phyloP scores from a whole-genome alignment of 2,329 filamentous ascomycete species.

The Fusarium poae region DNA sequence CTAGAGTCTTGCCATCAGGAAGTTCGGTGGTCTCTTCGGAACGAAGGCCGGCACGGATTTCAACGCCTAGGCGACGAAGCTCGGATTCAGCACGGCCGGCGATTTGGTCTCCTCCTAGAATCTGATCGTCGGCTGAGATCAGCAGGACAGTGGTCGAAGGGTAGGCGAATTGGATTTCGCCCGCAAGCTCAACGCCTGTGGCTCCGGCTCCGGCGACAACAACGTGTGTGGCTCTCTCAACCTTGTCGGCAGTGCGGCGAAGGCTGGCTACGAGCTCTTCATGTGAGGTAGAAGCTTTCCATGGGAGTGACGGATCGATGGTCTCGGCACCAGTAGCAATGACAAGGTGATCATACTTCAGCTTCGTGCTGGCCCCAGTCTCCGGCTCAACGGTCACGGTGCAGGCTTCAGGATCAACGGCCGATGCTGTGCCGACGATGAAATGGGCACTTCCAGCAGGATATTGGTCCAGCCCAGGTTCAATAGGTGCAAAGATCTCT shows the following conservation, averaged over 20 bases:
- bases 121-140: conserved; percentile 56
- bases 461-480: conserved; percentile 64
- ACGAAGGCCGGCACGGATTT: conserved; percentile 58
- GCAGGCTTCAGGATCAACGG: conserved; percentile 56
- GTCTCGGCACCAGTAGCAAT: conserved; percentile 67
- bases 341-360: conserved; percentile 68
- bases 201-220: conserved; percentile 69
- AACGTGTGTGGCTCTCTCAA: conserved; percentile 63
- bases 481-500: conserved; percentile 64
- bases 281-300: conserved; percentile 65
- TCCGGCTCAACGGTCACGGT: conserved; percentile 57
- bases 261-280: conserved; percentile 60
- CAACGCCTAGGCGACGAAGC: conserved; percentile 67
- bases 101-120: conserved; percentile 61
- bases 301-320: conserved; percentile 59
- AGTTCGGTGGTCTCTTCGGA: conserved; percentile 55
- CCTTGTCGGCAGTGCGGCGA: conserved; percentile 56
- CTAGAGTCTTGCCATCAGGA: conserved; percentile 61
- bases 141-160: conserved; percentile 64
- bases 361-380: conserved; percentile 23
- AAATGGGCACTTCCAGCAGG: conserved; percentile 64
- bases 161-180: conserved; percentile 67
- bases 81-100: conserved; percentile 60
- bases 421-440: conserved; percentile 63
- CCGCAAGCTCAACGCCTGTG: conserved; percentile 68